phyloP scores from a whole-genome alignment of 352 stramenopile species.

The Elongisporangium senticosum region DNA sequence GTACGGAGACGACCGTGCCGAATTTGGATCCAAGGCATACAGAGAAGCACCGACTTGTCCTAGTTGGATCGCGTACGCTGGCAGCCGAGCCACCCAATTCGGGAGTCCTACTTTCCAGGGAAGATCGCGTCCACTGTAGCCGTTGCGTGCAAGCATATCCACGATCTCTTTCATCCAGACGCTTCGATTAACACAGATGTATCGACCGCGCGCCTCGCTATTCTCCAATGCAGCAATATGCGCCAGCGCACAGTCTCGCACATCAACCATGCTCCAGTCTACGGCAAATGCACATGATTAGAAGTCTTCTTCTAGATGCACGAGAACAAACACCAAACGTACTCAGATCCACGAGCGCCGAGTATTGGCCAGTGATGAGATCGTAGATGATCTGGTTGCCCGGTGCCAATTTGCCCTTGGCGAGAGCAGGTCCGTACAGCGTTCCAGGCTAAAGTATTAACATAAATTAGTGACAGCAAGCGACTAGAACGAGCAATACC shows the following conservation, averaged over 20 bases:
- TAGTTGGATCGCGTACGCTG: slow-evolving; percentile 79
- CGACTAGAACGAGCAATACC: not conserved
- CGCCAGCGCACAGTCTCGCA: slow-evolving; percentile 75
- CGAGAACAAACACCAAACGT: slow-evolving; percentile 5
- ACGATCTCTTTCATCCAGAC: slow-evolving; percentile 89
- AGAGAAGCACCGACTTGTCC: slow-evolving; percentile 78
- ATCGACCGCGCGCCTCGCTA: slow-evolving; percentile 73
- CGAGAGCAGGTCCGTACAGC: slow-evolving; percentile 75
- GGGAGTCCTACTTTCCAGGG: slow-evolving; percentile 76
- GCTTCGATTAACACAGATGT: slow-evolving; percentile 82
- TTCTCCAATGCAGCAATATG: slow-evolving; percentile 83
- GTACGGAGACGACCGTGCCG: slow-evolving; percentile 60
- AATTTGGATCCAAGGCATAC: slow-evolving; percentile 56
- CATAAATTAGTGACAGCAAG: slow-evolving; percentile 1
- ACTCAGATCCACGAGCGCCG: slow-evolving; percentile 82
- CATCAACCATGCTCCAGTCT: slow-evolving; percentile 86
- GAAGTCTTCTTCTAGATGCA: not conserved
- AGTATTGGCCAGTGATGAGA: slow-evolving; percentile 82
- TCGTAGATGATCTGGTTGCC: slow-evolving; percentile 88
- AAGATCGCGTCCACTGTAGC: slow-evolving; percentile 82
- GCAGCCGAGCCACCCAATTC: slow-evolving; percentile 80
- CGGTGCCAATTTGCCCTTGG: slow-evolving; percentile 74
- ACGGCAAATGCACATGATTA: slow-evolving; percentile 6
- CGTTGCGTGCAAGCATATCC: slow-evolving; percentile 76
- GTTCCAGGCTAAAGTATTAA: slow-evolving; percentile 50